These are phyloP conservation scores for Hypomontagnella monticulosa DNA, from an alignment of 495 filamentous ascomycete species.

Conservation along the genomic window DNA sequence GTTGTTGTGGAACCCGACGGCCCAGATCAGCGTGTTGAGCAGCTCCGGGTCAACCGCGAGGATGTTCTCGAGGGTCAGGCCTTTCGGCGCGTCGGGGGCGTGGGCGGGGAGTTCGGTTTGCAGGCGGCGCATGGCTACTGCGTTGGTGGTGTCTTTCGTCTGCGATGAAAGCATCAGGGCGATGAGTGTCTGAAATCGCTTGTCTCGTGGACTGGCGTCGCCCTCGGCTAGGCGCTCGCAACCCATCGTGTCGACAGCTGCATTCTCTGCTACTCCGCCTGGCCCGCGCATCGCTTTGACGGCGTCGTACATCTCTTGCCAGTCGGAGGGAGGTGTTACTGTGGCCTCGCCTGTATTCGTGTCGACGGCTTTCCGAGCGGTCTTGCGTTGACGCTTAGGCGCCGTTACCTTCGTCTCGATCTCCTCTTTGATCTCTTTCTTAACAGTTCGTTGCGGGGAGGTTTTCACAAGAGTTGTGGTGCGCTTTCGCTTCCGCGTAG, in stretches of 20 bases:
- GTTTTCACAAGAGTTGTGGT: constrained; percentile 45
- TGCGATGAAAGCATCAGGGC: constrained; percentile 96
- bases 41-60: constrained; percentile 72
- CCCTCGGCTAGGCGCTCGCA: constrained; percentile 79
- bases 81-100: constrained; percentile 46
- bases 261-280: constrained; percentile 67
- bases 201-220: constrained; percentile 65
- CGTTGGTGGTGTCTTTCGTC: constrained; percentile 94
- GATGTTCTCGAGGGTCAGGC: constrained; percentile 81
- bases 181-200: constrained; percentile 89
- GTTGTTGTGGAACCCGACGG: constrained; percentile 95
- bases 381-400: constrained; percentile 61
- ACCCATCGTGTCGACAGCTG: constrained; percentile 98
- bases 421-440: constrained; percentile 33
- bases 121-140: constrained; percentile 81
- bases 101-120: constrained; percentile 74
- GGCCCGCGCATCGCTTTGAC: constrained; percentile 81
- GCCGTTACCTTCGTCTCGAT: constrained; percentile 24
- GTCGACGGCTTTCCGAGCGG: constrained; percentile 70
- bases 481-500: constrained; percentile 64
- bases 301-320: constrained; percentile 82
- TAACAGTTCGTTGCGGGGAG: constrained; percentile 27
- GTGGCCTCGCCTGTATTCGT: constrained; percentile 62
- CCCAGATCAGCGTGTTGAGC: constrained; percentile 82
- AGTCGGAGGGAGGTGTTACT: constrained; percentile 76